Base-by-base conservation (phyloP, 163 green algal species). In the Chlamydomonas reinhardtii region DNA sequence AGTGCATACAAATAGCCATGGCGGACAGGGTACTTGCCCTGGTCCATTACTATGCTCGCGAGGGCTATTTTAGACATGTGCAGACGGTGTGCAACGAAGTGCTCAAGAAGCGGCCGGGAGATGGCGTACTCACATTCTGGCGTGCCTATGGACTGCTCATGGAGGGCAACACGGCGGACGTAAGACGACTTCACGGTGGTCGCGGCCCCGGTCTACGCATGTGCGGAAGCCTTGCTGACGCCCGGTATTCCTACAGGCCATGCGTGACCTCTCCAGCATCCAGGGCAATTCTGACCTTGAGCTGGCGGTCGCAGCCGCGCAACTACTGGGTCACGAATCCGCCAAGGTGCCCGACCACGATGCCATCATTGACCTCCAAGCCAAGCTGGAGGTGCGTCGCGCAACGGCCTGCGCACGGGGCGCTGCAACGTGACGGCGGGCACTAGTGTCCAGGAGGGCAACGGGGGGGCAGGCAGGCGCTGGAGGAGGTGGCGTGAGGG, bases 321-420 rank as follows among this genome's bases (percentile, higher is more conserved):
- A 93, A 87, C 82, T 97, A 1, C n/a, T 91, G 37, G 92, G 89
- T 27, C 93, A 96, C 84, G 87, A 94, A 64, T 69, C 81, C 20
- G 92, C 91, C 25, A 93, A 90, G 39, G 84, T 94, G 16, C 82
- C 93, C 31, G 94, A 97, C 82, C 89, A 95, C 34, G 94, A 96
- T 34, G 89, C 94, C 11, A 80, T 95, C 31, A 74, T 88, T 31
- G 82, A 92, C 74, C 89, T 96, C 43, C 73, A 90, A 24, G 64
- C 83, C n/a, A 85, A 90, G 54, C 73, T 96, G 9, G 90, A 96
- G 75, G 91, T 95, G 66, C 61, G 84, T 78, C 48, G 48, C 29
- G 59, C 61, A 17, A 56, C 11, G 14, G 48, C 48, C 48, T 19
- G 68, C 48, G 61, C 27, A 19, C 24, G 3, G 54, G 39, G 14